Conservation (phyloP, 177 flowering plant species). For the Vitis hybrid region DNA sequence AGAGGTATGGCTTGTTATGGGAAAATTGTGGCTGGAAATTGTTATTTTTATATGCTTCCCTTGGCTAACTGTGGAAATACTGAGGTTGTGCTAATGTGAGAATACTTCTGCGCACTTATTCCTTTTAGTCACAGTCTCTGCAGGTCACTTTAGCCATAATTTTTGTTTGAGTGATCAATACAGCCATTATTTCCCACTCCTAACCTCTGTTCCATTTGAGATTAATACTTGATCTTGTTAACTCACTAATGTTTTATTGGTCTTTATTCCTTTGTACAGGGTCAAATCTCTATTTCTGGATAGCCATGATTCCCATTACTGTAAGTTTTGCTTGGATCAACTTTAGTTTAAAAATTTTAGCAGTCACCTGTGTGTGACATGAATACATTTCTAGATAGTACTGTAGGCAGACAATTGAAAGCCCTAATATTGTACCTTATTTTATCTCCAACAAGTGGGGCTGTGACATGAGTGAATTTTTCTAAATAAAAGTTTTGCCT, state of each 20-base stretch:
- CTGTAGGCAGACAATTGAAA: background rate
- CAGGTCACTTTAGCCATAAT: background rate
- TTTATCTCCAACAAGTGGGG: background rate
- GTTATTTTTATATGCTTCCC: slow-evolving; percentile 1
- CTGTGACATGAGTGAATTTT: background rate
- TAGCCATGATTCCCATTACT: slow-evolving; percentile 82
- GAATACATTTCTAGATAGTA: background rate
- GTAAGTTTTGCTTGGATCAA: slow-evolving; percentile 45
- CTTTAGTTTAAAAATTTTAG: slow-evolving; percentile 5
- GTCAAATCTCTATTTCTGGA: slow-evolving; percentile 99
- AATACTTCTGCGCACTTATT: background rate
- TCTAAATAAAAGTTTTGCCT: background rate
- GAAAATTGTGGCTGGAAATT: background rate
- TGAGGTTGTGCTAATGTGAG: background rate
- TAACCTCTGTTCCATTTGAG: background rate
- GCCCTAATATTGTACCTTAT: background rate
- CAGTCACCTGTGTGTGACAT: background rate
- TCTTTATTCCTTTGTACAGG: slow-evolving; percentile 47
- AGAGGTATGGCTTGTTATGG: slow-evolving; percentile 50
- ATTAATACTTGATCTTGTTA: background rate
- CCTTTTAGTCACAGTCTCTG: background rate
- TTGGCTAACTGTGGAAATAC: background rate
- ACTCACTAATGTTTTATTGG: background rate
- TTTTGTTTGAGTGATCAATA: background rate
- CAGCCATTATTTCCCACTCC: background rate